A percentile compares a stretch with the other conserved stretches of the same genome.
phyloP scores from a whole-genome alignment of 2,329 filamentous ascomycete species.

The Parafenestella ontariensis region DNA sequence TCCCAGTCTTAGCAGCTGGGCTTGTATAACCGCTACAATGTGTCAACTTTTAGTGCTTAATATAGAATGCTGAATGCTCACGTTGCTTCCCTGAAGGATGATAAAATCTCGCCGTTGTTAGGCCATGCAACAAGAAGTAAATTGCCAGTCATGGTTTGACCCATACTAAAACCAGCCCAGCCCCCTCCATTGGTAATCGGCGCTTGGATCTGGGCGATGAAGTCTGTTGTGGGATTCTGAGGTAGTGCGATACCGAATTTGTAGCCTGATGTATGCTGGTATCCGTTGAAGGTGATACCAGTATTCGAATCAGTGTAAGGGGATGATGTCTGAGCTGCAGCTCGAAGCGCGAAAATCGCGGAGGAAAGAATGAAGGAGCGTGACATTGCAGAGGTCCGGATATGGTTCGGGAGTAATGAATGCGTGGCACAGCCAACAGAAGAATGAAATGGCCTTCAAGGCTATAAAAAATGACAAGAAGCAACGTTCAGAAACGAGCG shows the following conservation, averaged over 20 bases:
- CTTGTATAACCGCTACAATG: slow-evolving; percentile 58
- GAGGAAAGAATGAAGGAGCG: slow-evolving; percentile 37
- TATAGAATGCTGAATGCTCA: too few species aligned
- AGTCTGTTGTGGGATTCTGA: slow-evolving; percentile 57
- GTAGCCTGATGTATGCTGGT: slow-evolving; percentile 50
- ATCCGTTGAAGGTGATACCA: slow-evolving; percentile 43
- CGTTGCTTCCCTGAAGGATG: slow-evolving; percentile 55
- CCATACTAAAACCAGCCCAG: slow-evolving; percentile 61
- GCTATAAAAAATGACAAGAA: slow-evolving; percentile 2
- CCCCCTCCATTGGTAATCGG: slow-evolving; percentile 55
- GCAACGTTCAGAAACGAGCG: slow-evolving; percentile 23
- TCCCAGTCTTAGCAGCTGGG: slow-evolving; percentile 54
- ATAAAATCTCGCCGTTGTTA: slow-evolving; percentile 55
- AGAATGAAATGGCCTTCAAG: slow-evolving; percentile 16
- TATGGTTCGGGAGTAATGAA: slow-evolving; percentile 20
- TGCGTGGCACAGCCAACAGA: slow-evolving; percentile 36
- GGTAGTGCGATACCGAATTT: slow-evolving; percentile 61
- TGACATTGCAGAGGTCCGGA: slow-evolving; percentile 27
- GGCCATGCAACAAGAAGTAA: slow-evolving; percentile 63
- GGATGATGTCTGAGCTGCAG: slow-evolving; percentile 33
- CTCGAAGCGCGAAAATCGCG: slow-evolving; percentile 34
- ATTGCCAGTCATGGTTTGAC: slow-evolving; percentile 57
- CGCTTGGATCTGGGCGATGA: slow-evolving; percentile 60
- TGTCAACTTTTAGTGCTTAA: too few species aligned
- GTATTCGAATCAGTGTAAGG: slow-evolving; percentile 42